These are phyloP conservation scores for Apophysomyces sp. DNA, from an alignment of 371 early-diverging fungal species.

Conservation along the genomic window DNA sequence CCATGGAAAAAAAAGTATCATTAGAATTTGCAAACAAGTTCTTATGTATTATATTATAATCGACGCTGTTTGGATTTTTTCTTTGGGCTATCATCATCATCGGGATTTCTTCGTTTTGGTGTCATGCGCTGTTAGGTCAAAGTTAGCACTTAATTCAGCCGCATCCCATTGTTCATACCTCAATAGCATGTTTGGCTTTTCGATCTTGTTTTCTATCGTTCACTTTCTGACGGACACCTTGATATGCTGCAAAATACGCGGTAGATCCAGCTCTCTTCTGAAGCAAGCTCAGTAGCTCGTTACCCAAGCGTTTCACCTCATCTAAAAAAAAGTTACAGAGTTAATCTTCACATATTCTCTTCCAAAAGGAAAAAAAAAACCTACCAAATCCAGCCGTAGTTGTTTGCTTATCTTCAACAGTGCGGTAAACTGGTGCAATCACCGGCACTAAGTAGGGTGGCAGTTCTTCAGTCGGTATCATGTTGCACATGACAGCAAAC, in stretches of 20 bases:
- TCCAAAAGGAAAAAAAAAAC: neutral
- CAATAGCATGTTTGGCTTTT: constrained; percentile 62
- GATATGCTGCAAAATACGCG: constrained; percentile 70
- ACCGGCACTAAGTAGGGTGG: constrained; percentile 69
- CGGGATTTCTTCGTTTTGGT: neutral
- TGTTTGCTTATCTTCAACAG: constrained; percentile 71
- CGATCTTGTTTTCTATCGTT: constrained; percentile 29
- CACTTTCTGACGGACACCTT: constrained; percentile 69
- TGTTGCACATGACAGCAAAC: constrained; percentile 85
- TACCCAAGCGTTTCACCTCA: constrained; percentile 72
- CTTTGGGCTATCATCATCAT: neutral
- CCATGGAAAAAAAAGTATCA: too few relatives aligned
- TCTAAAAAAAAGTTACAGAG: constrained; percentile 37
- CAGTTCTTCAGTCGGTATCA: constrained; percentile 58
- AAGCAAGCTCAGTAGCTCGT: constrained; percentile 77
- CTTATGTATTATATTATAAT: neutral
- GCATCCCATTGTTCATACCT: constrained; percentile 22
- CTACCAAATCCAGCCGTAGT: constrained; percentile 63
- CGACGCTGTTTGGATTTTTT: neutral
- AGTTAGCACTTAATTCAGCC: neutral
- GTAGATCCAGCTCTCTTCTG: constrained; percentile 81
- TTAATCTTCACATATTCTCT: neutral
- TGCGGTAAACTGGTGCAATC: constrained; percentile 79
- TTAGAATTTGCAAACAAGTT: too few relatives aligned
- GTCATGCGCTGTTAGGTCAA: neutral